Conservation (phyloP, 768 basidiomycete species). For the Termitomyces sp. region DNA sequence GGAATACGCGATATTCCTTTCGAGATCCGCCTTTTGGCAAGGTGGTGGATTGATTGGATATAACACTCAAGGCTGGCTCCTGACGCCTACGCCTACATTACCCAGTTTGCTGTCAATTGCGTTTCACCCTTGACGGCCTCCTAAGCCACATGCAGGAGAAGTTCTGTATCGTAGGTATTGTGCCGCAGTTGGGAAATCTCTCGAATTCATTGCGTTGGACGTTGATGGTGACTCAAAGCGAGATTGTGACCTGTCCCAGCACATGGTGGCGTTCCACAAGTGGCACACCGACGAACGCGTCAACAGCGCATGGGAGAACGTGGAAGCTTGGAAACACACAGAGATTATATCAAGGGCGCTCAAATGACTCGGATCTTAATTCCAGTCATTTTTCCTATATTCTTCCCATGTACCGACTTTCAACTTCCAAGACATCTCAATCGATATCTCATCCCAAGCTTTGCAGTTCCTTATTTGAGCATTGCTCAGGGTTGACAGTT, state of each 20-base stretch:
- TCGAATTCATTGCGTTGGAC: slow-evolving; percentile 32
- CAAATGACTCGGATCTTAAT: too few relatives aligned
- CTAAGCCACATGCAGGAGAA: slow-evolving; percentile 39
- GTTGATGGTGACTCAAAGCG: slow-evolving; percentile 23
- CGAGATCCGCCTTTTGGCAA: slow-evolving; percentile 46
- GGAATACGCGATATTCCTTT: slow-evolving; percentile 33
- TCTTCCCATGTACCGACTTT: too few relatives aligned
- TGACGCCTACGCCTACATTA: slow-evolving; percentile 26
- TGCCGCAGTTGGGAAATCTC: slow-evolving; percentile 27
- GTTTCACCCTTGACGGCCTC: slow-evolving; percentile 49
- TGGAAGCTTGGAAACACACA: slow-evolving; percentile 41
- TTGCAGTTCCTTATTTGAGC: too few relatives aligned
- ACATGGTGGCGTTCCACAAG: slow-evolving; percentile 41
- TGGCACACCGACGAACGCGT: slow-evolving; percentile 53
- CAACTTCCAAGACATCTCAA: too few relatives aligned
- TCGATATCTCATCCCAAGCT: too few relatives aligned
- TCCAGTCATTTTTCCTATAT: too few relatives aligned
- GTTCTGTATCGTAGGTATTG: slow-evolving; percentile 39
- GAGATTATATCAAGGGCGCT: slow-evolving; percentile 31
- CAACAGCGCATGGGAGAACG: slow-evolving; percentile 42
- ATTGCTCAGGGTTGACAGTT: too few relatives aligned
- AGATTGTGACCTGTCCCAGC: slow-evolving; percentile 23
- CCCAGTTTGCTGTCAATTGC: slow-evolving; percentile 36
- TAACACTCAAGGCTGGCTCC: slow-evolving; percentile 25
- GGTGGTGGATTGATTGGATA: slow-evolving; percentile 40